Percentiles rank a stretch among this genome's conserved stretches.
These are phyloP conservation scores for Malassezia sympodialis DNA, from an alignment of 1,284 basidiomycete species.

Conservation along the genomic window DNA sequence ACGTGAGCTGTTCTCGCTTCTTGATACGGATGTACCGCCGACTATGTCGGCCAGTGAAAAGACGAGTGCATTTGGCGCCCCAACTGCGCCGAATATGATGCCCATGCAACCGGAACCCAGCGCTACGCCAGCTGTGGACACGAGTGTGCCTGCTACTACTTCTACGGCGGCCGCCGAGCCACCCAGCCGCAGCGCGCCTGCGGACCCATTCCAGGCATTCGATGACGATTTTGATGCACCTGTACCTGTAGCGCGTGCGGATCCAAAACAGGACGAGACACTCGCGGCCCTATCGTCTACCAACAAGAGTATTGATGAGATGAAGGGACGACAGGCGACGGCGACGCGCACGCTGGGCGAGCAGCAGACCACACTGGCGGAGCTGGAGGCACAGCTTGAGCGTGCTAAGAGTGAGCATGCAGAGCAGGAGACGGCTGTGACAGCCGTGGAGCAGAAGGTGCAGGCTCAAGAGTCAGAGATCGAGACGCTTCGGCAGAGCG, in stretches of 20 bases:
- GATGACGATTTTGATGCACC: conserved; percentile 12
- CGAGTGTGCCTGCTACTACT: not conserved
- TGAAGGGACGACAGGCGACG: conserved; percentile 23
- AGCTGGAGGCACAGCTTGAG: conserved; percentile 41
- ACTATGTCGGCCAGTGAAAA: conserved; percentile 7
- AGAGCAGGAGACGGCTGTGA: conserved; percentile 66
- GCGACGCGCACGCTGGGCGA: conserved; percentile 26
- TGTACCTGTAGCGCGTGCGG: not conserved
- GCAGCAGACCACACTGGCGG: conserved; percentile 26
- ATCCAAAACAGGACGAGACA: not conserved
- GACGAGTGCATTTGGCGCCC: not conserved
- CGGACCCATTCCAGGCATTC: conserved; percentile 6
- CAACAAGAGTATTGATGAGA: conserved; percentile 28
- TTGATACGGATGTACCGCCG: conserved; percentile 58
- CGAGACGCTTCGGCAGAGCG: conserved; percentile 63
- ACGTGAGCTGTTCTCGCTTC: conserved; percentile 50
- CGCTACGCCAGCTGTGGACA: not conserved
- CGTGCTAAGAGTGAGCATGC: conserved; percentile 63
- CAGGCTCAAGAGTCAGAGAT: conserved; percentile 65
- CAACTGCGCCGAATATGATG: not conserved
- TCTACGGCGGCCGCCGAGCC: not conserved
- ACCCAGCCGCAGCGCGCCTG: conserved; percentile 12
- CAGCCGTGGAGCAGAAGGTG: conserved; percentile 63
- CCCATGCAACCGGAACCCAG: not conserved
- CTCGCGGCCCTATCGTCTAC: conserved; percentile 28